These are phyloP conservation scores for Citrus trifoliata DNA, from an alignment of 345 rosid genomes.

Conservation along the genomic window DNA sequence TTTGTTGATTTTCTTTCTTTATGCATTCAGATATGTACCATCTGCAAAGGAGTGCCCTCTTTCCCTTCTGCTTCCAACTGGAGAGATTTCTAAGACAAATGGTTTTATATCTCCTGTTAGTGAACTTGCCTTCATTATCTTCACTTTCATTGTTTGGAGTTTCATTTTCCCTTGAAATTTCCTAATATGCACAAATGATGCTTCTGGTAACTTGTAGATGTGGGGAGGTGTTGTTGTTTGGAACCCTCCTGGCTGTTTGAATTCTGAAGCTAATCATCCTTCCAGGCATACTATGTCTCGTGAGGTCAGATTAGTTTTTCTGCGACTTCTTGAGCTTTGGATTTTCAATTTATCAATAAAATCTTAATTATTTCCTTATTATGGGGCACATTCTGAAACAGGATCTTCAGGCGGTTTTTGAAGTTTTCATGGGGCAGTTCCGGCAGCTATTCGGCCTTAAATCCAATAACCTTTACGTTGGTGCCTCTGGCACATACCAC, in stretches of 20 bases:
- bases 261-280: conserved; percentile 35
- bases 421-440: conserved; percentile 89
- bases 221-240: conserved; percentile 96
- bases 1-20: conserved; percentile 8
- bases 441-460: conserved; percentile 85
- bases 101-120: conserved; percentile 94
- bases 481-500: conserved; percentile 55
- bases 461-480: conserved; percentile 49
- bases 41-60: conserved; percentile 88
- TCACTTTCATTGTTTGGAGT: neutral
- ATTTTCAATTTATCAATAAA: neutral
- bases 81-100: conserved; percentile 85
- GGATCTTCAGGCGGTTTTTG: conserved; percentile 75
- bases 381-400: conserved; percentile 31
- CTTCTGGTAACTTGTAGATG: conserved; percentile 50
- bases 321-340: neutral
- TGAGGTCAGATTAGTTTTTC: conserved; percentile 46
- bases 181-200: neutral
- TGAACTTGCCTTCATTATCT: conserved; percentile 16
- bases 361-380: neutral
- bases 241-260: conserved; percentile 61
- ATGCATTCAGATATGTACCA: conserved; percentile 69
- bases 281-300: conserved; percentile 41
- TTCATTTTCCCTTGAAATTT: conserved; percentile 5
- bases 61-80: conserved; percentile 72